Percentiles rank a stretch among this genome's conserved stretches.
Conservation (phyloP, 371 early-diverging fungal genomes). For the Zychaea mexicana region DNA sequence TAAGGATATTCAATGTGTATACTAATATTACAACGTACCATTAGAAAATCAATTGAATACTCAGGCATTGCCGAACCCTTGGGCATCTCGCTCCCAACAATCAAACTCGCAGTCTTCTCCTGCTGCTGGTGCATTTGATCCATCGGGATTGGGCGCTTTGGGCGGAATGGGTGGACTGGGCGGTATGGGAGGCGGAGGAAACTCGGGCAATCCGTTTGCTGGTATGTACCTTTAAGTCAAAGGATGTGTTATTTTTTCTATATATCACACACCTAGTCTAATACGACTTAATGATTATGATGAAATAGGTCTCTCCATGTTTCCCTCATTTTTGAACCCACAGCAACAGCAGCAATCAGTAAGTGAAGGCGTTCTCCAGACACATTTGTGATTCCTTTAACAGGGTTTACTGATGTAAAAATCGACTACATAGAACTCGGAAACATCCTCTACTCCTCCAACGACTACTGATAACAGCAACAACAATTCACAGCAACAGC, state of each 20-base stretch:
- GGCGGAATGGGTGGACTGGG: neutral
- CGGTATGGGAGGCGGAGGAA: neutral
- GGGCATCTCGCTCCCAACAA: conserved; percentile 49
- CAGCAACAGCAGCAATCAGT: conserved; percentile 20
- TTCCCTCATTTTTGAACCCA: conserved; percentile 42
- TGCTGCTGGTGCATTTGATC: neutral
- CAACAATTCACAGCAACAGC: conserved; percentile 9
- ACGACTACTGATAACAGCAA: conserved; percentile 1
- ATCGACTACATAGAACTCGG: neutral
- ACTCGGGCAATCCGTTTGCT: conserved; percentile 45
- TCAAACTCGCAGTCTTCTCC: neutral
- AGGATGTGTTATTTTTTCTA: neutral
- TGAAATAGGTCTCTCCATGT: conserved; percentile 15
- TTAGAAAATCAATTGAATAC: conserved; percentile 68
- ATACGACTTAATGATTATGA: conserved; percentile 7
- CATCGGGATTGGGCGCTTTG: neutral
- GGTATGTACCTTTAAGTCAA: conserved; percentile 20
- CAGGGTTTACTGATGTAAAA: too few species aligned
- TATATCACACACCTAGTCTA: neutral
- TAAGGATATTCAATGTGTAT: neutral
- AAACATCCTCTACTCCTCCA: conserved; percentile 5
- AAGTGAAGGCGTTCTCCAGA: too few species aligned
- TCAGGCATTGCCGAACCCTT: conserved; percentile 86
- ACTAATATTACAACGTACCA: neutral
- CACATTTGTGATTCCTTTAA: too few species aligned